Evolutionary conservation across 345 rosid species (phyloP), one percentile per base, ranked within the genome.

Genomic region (Ailanthus altissimus): DNA sequence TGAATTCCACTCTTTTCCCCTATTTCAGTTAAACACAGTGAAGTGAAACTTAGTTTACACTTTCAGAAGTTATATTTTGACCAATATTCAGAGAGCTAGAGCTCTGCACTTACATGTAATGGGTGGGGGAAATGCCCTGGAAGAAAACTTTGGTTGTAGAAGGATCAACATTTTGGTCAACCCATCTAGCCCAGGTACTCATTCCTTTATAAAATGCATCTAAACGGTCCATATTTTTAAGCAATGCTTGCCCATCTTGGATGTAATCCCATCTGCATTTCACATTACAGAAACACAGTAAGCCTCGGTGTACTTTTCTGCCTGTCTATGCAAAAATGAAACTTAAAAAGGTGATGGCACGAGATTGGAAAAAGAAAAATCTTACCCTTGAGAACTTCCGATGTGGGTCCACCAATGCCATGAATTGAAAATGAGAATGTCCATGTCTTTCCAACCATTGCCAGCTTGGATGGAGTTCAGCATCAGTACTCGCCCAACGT

Each of bases 331-430:
- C 15, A 53, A 67, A 20, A 62, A 32, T 15, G 38, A 32, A 32
- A 32, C 38, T 32, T 13, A 32, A 4, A 20, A 40, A 36, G 64
- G 9, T 32, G 32, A 10, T 16, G 51, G 10, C 23, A n/a, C 18
- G 61, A 54, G 63, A 61, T 18, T 56, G 1, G 21, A 56, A 21
- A 56, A 21, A 9, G 13, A 50, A 16, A 57, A 51, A 54, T 64
- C 86, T 0, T 75, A 93, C 98, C 84, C 84, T 77, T 89, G 94
- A 38, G 93, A 83, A 2, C 75, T 83, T 70, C 97, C 98, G 5
- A 83, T 83, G 85, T 93, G 98, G 50, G 88, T 84, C 98, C 98
- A 94, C 98, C 98, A 94, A 70, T 94, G 98, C 98, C 97, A 94
- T 8, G 95, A 88, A 79, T 94, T 94, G 84, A 94, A 94, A 83